Base-by-base conservation (phyloP, 2,329 filamentous ascomycete genomes). In the Dactylellina parvicollis region DNA sequence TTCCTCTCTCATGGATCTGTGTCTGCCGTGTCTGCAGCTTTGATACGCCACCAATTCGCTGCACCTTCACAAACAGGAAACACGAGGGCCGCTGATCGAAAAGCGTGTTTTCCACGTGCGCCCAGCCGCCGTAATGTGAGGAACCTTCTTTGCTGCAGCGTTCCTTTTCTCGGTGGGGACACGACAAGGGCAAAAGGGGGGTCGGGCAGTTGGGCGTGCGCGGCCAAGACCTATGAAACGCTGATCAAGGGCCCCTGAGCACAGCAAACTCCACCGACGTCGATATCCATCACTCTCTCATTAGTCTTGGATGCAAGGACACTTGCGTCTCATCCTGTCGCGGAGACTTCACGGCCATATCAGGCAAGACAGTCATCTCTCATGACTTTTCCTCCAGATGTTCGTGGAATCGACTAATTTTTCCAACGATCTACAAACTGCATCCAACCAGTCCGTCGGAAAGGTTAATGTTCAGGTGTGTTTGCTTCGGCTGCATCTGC, bases 81-180 rank as follows among this genome's bases (percentile, higher is more conserved):
- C 66, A 70, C 56, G 42, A 50, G 56, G 59, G 36, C 56, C 55
- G 66, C 60, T 72, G 67, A 72, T 65, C 59, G 59, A 72, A 64
- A 72, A 72, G 67, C 67, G 52, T 72, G 67, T 65, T 65, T 72
- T 42, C 67, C 67, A 72, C 67, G 67, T 72, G 67, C 67, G 67
- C 59, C 67, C 52, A 65, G 52, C 42, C 62, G 32, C 52, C 40
- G 24, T 28, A 55, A 47, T 36, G 55, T 60, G 55, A 69, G 64
- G 54, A 69, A 54, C 62, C 44, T 71, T 64, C 66, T 52, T 70
- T 61, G 56, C 59, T 61, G 66, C 57, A 72, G 66, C 32, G 50
- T 38, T 54, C 64, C 55, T 46, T 70, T 54, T 55, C 55, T 46
- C 61, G 32, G 46, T 20, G 22, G 56, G 42, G 67, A 57, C 50